Evolutionary conservation across 352 stramenopile genomes (phyloP).

Genomic region (Peronospora farinosa): DNA sequence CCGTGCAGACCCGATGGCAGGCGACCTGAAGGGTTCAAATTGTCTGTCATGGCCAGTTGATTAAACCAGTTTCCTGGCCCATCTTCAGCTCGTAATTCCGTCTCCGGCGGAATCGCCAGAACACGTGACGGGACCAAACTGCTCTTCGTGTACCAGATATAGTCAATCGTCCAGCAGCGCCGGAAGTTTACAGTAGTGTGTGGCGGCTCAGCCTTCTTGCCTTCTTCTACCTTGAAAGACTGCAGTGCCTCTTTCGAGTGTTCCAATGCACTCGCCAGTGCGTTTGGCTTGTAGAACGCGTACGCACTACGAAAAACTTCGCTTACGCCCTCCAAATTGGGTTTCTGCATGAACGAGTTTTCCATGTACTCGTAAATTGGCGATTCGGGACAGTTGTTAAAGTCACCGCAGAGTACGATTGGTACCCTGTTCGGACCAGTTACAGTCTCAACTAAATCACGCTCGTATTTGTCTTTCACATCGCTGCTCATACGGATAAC

Average conservation of each 20-base stretch:
- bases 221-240: conserved; percentile 30
- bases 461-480: conserved; percentile 78
- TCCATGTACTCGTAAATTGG: conserved; percentile 86
- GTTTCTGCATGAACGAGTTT: conserved; percentile 80
- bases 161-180: conserved; percentile 86
- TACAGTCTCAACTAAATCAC: conserved; percentile 42
- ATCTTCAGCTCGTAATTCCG: conserved; percentile 57
- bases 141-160: conserved; percentile 81
- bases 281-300: conserved; percentile 55
- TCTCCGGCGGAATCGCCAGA: conserved; percentile 72
- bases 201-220: conserved; percentile 59
- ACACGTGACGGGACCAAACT: conserved; percentile 53
- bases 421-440: conserved; percentile 52
- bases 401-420: conserved; percentile 80
- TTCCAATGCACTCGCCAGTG: conserved; percentile 28
- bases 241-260: conserved; percentile 21
- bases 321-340: conserved; percentile 61
- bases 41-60: conserved; percentile 60
- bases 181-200: conserved; percentile 85
- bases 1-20: conserved; percentile 55
- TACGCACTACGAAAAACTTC: conserved; percentile 76
- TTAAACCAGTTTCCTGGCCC: conserved; percentile 76
- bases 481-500: conserved; percentile 74
- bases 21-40: conserved; percentile 54
- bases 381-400: conserved; percentile 84